A percentile compares a stretch with the other conserved stretches of the same genome.
phyloP scores from a whole-genome alignment of 495 filamentous ascomycete genomes.

The Hypoxylon cercidicola region DNA sequence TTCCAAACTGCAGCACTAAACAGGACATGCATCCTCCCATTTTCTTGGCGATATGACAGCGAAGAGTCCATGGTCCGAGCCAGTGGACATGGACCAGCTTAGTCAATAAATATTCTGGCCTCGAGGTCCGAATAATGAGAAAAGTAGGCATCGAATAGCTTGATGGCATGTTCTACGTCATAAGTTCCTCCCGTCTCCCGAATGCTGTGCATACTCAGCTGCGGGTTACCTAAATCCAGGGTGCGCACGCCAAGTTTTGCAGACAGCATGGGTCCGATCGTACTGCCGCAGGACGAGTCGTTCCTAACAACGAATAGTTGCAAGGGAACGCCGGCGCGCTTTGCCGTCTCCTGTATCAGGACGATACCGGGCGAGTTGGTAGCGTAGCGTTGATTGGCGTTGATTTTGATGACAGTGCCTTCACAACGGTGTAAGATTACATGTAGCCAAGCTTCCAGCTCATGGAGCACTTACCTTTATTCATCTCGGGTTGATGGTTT shows the following conservation, averaged over 20 bases:
- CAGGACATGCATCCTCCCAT: too few relatives aligned
- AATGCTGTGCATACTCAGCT: conserved; percentile 97
- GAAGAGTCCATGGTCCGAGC: too few relatives aligned
- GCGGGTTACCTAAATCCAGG: conserved; percentile 93
- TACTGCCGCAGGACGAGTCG: conserved; percentile 92
- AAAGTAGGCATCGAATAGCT: conserved; percentile 90
- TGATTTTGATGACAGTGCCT: conserved; percentile 95
- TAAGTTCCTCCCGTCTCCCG: conserved; percentile 87
- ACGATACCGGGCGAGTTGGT: conserved; percentile 97
- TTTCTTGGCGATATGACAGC: too few relatives aligned
- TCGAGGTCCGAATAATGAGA: conserved; percentile 82
- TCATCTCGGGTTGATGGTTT: conserved; percentile 91
- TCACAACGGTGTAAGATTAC: conserved; percentile 3
- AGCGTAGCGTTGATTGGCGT: conserved; percentile 95
- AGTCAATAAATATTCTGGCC: conserved; percentile 82
- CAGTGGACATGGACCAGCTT: conserved; percentile 8
- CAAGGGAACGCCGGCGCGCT: conserved; percentile 74
- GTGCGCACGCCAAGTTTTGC: conserved; percentile 87
- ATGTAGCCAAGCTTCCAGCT: background rate
- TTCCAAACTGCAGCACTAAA: too few relatives aligned
- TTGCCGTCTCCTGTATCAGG: conserved; percentile 86
- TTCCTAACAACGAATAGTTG: conserved; percentile 97
- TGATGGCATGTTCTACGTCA: conserved; percentile 88
- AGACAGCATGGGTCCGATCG: conserved; percentile 94
- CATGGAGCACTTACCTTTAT: conserved; percentile 62